Evolutionary conservation across 768 basidiomycete genomes (phyloP).

Genomic region (Mycena kentingensis): DNA sequence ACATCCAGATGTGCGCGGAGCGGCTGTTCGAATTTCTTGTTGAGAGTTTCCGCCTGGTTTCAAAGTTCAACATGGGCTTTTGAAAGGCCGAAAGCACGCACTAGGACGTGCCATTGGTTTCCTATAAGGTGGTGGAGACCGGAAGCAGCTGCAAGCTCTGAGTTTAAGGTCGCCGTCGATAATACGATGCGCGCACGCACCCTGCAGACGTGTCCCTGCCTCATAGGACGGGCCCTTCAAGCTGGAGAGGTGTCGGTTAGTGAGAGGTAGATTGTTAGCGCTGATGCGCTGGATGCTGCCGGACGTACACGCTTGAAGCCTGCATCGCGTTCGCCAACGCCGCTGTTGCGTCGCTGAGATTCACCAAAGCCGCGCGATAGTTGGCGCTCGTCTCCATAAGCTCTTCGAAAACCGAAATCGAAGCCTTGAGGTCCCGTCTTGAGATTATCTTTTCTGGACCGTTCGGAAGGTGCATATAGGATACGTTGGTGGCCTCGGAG

Average conservation of each 20-base stretch:
- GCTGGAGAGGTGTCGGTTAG: neutral
- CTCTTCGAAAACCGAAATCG: constrained; percentile 82
- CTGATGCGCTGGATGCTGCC: neutral
- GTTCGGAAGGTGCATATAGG: constrained; percentile 70
- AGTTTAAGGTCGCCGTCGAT: constrained; percentile 5
- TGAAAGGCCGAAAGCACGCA: constrained; percentile 38
- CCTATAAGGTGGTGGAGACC: constrained; percentile 90
- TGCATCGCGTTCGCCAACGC: constrained; percentile 87
- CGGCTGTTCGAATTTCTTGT: constrained; percentile 88
- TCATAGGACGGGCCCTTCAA: constrained; percentile 69
- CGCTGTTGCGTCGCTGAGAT: constrained; percentile 82
- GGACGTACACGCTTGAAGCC: constrained; percentile 73
- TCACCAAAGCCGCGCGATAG: constrained; percentile 79
- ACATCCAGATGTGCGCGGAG: constrained; percentile 81
- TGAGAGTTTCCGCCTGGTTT: constrained; percentile 76
- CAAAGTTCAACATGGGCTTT: constrained; percentile 9
- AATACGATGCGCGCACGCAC: constrained; percentile 4
- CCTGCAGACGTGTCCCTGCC: constrained; percentile 74
- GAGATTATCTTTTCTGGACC: constrained; percentile 85
- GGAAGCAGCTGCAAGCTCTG: constrained; percentile 54
- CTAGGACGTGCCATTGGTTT: constrained; percentile 91
- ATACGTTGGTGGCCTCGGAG: constrained; percentile 78
- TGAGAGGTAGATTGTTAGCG: neutral
- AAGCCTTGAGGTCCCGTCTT: constrained; percentile 72
- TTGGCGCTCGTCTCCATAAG: constrained; percentile 73